Base-by-base conservation (phyloP, 2,329 filamentous ascomycete species). In the Aspergillus ibericus region DNA sequence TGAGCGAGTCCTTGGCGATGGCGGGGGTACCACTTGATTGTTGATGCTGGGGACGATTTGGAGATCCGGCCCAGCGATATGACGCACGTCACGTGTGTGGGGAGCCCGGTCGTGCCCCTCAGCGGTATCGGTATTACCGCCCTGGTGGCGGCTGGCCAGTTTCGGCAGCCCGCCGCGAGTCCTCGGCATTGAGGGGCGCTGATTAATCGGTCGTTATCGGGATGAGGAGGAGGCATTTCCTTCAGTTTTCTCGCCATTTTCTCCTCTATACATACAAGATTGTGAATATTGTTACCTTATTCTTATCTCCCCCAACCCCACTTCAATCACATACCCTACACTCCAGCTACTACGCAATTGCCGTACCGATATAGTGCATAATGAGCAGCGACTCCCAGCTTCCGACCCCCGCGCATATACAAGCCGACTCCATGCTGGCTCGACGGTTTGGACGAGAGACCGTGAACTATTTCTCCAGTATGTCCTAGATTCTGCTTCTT, bases 321-420 rank as follows among this genome's bases (percentile, higher is more conserved):
- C 22, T 27, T 12, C 22, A 4, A 5, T 20, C 8, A 15, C 16
- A 15, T 20, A 3, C 13, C 15, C 32, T 18, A 35, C 15, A 42
- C n/a, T 16, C 15, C 9, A 18, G 16, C 25, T 25, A 13, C 15
- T 20, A 7, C 20, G 13, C 36, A 44, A 32, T 35, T 32, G 27
- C 32, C 36, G 12, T 20, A 32, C 16, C 10, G 35, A 20, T 42
- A 8, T 32, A 52, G 27, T 18, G 27, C 68, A 71, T 46, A 40
- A 74, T 74, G 71, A 69, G 53, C 59, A 59, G 59, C 32, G 53
- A 60, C 35, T 64, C 70, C 36, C 71, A 78, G 55, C 79, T 87
- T 54, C 85, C 85, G 27, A 78, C 81, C 64, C 85, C 85, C 53
- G 82, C 83, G 36, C 83, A 87, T 72, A 75, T 81, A 58, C 78